Conservation (phyloP, 257 asterid species). For the Euphrasia confusa region DNA sequence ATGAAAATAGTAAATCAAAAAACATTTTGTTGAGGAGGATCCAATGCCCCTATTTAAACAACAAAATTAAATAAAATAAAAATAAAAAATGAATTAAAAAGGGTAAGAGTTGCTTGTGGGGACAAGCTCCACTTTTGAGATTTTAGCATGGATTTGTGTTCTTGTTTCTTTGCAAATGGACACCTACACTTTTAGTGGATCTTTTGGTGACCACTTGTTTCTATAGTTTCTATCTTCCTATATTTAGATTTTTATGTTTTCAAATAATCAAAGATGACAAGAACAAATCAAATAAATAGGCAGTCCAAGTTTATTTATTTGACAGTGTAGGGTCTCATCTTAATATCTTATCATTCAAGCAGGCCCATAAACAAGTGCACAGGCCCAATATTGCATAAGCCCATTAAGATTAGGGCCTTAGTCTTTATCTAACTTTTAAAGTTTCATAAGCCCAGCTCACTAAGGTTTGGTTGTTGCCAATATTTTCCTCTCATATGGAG, state of each 20-base stretch:
- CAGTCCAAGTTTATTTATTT: background rate
- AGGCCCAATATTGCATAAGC: background rate
- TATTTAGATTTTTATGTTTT: background rate
- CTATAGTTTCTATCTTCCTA: background rate
- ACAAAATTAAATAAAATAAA: background rate
- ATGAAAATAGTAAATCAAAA: background rate
- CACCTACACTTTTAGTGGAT: constrained; percentile 22
- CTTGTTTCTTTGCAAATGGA: constrained; percentile 40
- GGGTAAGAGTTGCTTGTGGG: constrained; percentile 24
- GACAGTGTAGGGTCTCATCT: too few relatives aligned
- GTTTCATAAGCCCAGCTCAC: background rate
- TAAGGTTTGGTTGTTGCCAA: background rate
- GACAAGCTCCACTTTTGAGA: constrained; percentile 39
- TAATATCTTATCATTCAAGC: too few relatives aligned
- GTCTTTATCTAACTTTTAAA: too few relatives aligned
- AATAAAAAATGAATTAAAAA: background rate
- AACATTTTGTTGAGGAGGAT: constrained; percentile 18
- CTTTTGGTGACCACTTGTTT: constrained; percentile 21
- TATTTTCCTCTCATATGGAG: too few relatives aligned
- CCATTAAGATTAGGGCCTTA: background rate
- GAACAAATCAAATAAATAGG: too few relatives aligned
- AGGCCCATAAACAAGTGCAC: too few relatives aligned
- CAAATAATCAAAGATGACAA: too few relatives aligned
- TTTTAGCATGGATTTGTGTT: constrained; percentile 29
- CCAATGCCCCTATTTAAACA: constrained; percentile 24